phyloP scores from a whole-genome alignment of 345 rosid genomes.

The Syzygium aqueum region DNA sequence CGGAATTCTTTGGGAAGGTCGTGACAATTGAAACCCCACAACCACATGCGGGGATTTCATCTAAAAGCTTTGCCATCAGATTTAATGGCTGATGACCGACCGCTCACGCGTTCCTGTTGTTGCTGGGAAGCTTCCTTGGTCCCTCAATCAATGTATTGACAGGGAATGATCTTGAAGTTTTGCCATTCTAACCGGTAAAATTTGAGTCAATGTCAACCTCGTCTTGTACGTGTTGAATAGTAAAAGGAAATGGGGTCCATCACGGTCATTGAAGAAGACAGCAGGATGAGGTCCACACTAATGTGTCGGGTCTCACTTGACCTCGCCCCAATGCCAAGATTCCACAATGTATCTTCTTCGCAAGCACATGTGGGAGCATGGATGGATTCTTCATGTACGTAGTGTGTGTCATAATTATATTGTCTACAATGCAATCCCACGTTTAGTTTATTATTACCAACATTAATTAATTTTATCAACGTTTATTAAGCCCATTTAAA shows the following conservation, averaged over 20 bases:
- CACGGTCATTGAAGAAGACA: background rate
- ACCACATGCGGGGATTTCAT: background rate
- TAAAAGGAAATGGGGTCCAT: background rate
- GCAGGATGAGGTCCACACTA: background rate
- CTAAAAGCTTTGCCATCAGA: background rate
- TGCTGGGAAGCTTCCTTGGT: background rate
- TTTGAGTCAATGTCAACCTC: background rate
- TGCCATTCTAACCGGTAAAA: background rate
- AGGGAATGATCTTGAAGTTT: background rate
- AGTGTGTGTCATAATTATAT: too few species aligned
- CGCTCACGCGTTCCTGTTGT: background rate
- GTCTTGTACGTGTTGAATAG: background rate
- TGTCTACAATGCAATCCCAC: too few species aligned
- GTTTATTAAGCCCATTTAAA: too few species aligned
- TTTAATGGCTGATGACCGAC: background rate
- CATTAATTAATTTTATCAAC: too few species aligned
- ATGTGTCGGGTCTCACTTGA: background rate
- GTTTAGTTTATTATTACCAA: too few species aligned
- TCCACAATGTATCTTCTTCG: too few species aligned
- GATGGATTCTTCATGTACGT: background rate
- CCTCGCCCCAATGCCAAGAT: background rate
- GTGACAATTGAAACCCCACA: background rate
- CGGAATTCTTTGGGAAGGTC: background rate
- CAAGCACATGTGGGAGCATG: too few species aligned
- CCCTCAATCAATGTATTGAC: background rate